phyloP scores from a whole-genome alignment of 1,284 basidiomycete genomes.

The Cutaneotrichosporon sp. region DNA sequence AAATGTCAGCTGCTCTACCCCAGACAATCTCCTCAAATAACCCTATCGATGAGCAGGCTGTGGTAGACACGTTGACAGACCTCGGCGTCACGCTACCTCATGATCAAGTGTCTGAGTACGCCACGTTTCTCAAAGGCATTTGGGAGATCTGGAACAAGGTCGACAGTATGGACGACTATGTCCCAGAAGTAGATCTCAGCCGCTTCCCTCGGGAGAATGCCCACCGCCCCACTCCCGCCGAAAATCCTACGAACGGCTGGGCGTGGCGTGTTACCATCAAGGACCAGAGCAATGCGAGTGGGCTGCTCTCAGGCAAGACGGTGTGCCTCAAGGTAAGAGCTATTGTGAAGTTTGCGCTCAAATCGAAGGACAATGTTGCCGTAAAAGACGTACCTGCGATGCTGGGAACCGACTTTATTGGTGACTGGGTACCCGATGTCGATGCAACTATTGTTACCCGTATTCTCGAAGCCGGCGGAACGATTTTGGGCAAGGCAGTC shows the following conservation, averaged over 20 bases:
- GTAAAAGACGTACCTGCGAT: constrained; percentile 31
- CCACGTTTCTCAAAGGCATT: constrained; percentile 22
- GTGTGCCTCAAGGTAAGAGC: constrained; percentile 29
- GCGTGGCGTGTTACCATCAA: constrained; percentile 23
- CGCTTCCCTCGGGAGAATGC: constrained; percentile 27
- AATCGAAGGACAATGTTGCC: constrained; percentile 25
- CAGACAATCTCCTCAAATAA: constrained; percentile 22
- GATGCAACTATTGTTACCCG: constrained; percentile 54
- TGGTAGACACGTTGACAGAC: constrained; percentile 17
- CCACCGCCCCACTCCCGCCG: constrained; percentile 14
- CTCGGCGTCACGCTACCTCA: constrained; percentile 15
- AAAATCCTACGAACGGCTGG: constrained; percentile 32
- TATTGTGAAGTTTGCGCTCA: neutral
- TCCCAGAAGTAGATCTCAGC: constrained; percentile 24
- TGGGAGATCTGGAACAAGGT: constrained; percentile 35
- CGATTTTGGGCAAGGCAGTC: constrained; percentile 50
- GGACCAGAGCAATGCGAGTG: constrained; percentile 5
- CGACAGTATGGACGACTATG: constrained; percentile 31
- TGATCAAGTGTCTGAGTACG: constrained; percentile 16
- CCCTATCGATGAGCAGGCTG: constrained; percentile 23
- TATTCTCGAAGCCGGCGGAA: constrained; percentile 51
- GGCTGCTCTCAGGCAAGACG: constrained; percentile 27
- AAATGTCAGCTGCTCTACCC: constrained; percentile 27
- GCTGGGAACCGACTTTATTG: constrained; percentile 31
- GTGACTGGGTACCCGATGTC: constrained; percentile 32